Evolutionary conservation across 2,329 filamentous ascomycete genomes (phyloP).

Genomic region (Cytospora schulzeri): DNA sequence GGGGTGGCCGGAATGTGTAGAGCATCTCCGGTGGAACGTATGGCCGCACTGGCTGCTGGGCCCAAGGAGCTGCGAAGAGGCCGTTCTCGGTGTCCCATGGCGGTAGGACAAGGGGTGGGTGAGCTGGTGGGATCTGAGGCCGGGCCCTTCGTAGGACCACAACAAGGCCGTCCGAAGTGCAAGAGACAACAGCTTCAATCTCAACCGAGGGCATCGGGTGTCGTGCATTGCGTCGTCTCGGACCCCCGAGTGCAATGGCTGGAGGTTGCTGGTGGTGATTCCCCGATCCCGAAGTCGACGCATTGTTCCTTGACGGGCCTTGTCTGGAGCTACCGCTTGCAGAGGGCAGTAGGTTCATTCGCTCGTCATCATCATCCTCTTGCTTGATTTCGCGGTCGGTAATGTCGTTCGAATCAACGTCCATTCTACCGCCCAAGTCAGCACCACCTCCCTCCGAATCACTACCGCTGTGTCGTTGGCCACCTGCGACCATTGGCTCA

Average conservation of each 20-base stretch:
- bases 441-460: constrained; percentile 51
- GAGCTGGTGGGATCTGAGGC: constrained; percentile 64
- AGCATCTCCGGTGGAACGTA: constrained; percentile 46
- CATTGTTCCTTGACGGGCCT: constrained; percentile 7
- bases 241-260: constrained; percentile 1
- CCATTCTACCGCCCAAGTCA: constrained; percentile 46
- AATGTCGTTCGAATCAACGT: constrained; percentile 40
- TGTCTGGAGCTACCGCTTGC: constrained; percentile 18
- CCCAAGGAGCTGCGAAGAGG: constrained; percentile 81
- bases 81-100: constrained; percentile 58
- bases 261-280: neutral
- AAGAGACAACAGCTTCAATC: constrained; percentile 87
- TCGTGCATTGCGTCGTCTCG: constrained; percentile 27
- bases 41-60: constrained; percentile 62
- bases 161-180: constrained; percentile 84
- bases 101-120: constrained; percentile 46
- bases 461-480: constrained; percentile 37
- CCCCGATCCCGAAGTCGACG: constrained; percentile 32
- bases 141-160: constrained; percentile 77
- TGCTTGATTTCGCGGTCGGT: constrained; percentile 39
- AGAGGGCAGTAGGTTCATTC: constrained; percentile 22
- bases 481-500: constrained; percentile 42
- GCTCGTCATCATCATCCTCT: constrained; percentile 35
- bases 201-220: constrained; percentile 57
- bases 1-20: constrained; percentile 47